Conservation (phyloP, 116 monocot genomes). For the Cymodocea nodosa region DNA sequence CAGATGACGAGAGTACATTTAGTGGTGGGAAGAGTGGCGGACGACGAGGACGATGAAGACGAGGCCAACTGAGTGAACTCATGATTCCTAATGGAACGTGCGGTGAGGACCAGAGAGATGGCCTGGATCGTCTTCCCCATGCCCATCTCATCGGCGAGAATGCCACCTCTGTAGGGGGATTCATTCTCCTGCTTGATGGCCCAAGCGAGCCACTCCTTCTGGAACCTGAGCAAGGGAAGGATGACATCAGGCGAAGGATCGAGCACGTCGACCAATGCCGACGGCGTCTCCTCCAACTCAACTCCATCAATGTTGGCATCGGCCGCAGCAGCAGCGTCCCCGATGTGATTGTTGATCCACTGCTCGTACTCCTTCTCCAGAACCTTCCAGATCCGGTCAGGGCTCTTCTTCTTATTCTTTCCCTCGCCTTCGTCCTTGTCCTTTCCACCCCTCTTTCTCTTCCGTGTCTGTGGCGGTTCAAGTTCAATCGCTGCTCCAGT, state of each 20-base stretch:
- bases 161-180: conserved; percentile 43
- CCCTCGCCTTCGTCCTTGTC: neutral
- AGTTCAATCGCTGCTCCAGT: neutral
- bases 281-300: neutral
- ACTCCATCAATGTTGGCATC: neutral
- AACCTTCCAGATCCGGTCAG: conserved; percentile 11
- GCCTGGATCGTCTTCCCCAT: conserved; percentile 98
- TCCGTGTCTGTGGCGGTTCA: neutral
- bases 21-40: neutral
- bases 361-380: conserved; percentile 44
- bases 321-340: neutral
- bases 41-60: neutral
- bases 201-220: conserved; percentile 91
- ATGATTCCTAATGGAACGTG: conserved; percentile 12
- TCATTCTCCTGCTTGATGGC: conserved; percentile 58
- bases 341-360: conserved; percentile 29
- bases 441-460: neutral
- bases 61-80: no score
- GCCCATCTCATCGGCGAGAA: conserved; percentile 91
- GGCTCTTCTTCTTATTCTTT: neutral
- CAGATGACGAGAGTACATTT: conserved; percentile 65
- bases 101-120: conserved; percentile 67
- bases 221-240: conserved; percentile 61
- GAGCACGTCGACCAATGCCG: neutral
- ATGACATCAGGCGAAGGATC: conserved; percentile 45